These are phyloP conservation scores for Fusarium sp. DNA, from an alignment of 2,329 filamentous ascomycete species.

Conservation along the genomic window DNA sequence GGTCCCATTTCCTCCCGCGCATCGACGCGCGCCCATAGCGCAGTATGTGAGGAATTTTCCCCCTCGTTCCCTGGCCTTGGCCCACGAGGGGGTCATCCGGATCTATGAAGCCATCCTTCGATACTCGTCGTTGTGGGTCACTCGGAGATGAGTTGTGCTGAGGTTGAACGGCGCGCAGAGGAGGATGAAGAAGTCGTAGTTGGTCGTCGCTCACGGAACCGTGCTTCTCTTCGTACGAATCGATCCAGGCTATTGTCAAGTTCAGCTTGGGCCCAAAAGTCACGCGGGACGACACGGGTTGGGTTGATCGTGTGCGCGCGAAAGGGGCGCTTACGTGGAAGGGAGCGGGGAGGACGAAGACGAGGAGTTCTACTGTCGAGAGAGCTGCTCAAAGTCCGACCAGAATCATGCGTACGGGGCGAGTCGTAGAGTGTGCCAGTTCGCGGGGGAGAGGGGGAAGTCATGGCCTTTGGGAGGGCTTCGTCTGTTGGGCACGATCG, in stretches of 20 bases:
- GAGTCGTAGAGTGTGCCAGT: slow-evolving; percentile 38
- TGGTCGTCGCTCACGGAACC: slow-evolving; percentile 53
- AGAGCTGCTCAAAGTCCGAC: slow-evolving; percentile 33
- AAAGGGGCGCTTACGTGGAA: slow-evolving; percentile 38
- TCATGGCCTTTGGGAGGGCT: slow-evolving; percentile 35
- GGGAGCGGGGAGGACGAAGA: slow-evolving; percentile 39
- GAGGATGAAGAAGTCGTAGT: slow-evolving; percentile 52
- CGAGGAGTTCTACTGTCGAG: slow-evolving; percentile 29
- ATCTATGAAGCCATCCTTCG: slow-evolving; percentile 60
- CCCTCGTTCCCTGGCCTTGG: slow-evolving; percentile 46
- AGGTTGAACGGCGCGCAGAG: slow-evolving; percentile 51
- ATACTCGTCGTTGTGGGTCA: slow-evolving; percentile 55
- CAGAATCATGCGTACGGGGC: slow-evolving; percentile 33
- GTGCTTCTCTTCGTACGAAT: slow-evolving; percentile 57
- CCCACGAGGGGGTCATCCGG: slow-evolving; percentile 52
- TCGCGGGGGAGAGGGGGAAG: slow-evolving; percentile 41
- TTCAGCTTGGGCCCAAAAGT: slow-evolving; percentile 9
- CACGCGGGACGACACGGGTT: neutral
- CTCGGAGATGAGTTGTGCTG: slow-evolving; percentile 56
- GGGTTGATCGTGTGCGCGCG: neutral
- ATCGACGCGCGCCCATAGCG: slow-evolving; percentile 58
- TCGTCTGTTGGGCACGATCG: slow-evolving; percentile 12
- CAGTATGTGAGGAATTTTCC: slow-evolving; percentile 59
- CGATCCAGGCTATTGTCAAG: slow-evolving; percentile 55
- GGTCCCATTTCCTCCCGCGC: slow-evolving; percentile 67